Evolutionary conservation across 2,329 filamentous ascomycete genomes (phyloP).

Genomic region (Amylocarpus encephaloides): DNA sequence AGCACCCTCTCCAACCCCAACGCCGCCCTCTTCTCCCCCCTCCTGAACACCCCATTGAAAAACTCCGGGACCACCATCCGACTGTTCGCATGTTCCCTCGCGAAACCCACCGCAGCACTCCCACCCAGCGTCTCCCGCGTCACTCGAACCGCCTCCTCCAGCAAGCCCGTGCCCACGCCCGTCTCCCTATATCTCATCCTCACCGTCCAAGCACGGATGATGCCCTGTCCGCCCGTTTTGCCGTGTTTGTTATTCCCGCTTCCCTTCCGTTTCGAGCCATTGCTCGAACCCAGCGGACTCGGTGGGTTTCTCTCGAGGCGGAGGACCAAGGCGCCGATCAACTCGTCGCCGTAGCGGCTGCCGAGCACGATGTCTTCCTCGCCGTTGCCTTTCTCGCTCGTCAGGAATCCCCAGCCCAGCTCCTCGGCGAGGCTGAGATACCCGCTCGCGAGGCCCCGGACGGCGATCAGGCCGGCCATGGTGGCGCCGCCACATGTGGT

Average conservation of each 20-base stretch:
- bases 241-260: slow-evolving; percentile 23
- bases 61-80: slow-evolving; percentile 53
- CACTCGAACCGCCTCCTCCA: slow-evolving; percentile 65
- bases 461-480: slow-evolving; percentile 55
- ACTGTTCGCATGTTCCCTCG: slow-evolving; percentile 71
- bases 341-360: slow-evolving; percentile 58
- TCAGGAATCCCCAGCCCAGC: slow-evolving; percentile 25
- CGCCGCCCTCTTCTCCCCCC: slow-evolving; percentile 51
- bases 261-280: slow-evolving; percentile 11
- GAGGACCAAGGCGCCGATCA: slow-evolving; percentile 67
- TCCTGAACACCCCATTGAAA: slow-evolving; percentile 56
- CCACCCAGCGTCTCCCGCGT: slow-evolving; percentile 64
- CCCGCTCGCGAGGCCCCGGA: slow-evolving; percentile 52
- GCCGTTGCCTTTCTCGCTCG: slow-evolving; percentile 30
- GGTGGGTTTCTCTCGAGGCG: slow-evolving; percentile 47
- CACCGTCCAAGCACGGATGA: slow-evolving; percentile 81
- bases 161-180: slow-evolving; percentile 65
- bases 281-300: not conserved
- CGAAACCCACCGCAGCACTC: slow-evolving; percentile 64
- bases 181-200: slow-evolving; percentile 59
- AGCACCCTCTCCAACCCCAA: slow-evolving; percentile 44
- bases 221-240: slow-evolving; percentile 54
- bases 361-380: slow-evolving; percentile 55
- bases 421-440: slow-evolving; percentile 41
- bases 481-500: slow-evolving; percentile 55